Percentiles rank a stretch among this genome's conserved stretches.
phyloP scores from a whole-genome alignment of 129 eudicot species.

The Flaveria ramosissima region DNA sequence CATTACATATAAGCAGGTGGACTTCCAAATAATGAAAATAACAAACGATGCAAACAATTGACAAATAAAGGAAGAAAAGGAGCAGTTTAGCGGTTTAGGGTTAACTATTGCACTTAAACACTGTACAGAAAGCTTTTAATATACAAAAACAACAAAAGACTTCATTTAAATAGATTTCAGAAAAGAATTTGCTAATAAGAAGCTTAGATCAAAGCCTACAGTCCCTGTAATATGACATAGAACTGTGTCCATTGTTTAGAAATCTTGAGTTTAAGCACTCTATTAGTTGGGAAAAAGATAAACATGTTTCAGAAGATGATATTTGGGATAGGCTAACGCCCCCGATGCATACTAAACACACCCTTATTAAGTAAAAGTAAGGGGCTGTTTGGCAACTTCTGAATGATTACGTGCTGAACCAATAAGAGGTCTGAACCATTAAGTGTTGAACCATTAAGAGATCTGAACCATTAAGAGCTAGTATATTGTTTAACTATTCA shows the following conservation, averaged over 20 bases:
- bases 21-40: background rate
- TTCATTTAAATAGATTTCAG: background rate
- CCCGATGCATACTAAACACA: too few species aligned
- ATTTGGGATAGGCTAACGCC: too few species aligned
- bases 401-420: too few species aligned
- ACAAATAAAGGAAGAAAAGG: background rate
- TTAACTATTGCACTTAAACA: background rate
- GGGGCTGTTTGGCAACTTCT: too few species aligned
- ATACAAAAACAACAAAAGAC: slow-evolving; percentile 6
- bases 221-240: background rate
- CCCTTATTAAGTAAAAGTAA: too few species aligned
- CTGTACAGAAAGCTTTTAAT: background rate
- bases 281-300: background rate
- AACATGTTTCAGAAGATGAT: background rate
- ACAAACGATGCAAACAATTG: background rate
- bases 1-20: background rate
- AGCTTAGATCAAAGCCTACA: slow-evolving; percentile 10
- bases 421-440: too few species aligned
- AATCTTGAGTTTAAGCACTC: too few species aligned
- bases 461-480: too few species aligned
- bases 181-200: slow-evolving; percentile 13
- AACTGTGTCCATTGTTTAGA: background rate
- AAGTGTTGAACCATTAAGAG: too few species aligned
- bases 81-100: background rate
- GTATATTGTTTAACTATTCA: too few species aligned